These are phyloP conservation scores for Macrolepiota dolichaula DNA, from an alignment of 768 basidiomycete species.

Conservation along the genomic window DNA sequence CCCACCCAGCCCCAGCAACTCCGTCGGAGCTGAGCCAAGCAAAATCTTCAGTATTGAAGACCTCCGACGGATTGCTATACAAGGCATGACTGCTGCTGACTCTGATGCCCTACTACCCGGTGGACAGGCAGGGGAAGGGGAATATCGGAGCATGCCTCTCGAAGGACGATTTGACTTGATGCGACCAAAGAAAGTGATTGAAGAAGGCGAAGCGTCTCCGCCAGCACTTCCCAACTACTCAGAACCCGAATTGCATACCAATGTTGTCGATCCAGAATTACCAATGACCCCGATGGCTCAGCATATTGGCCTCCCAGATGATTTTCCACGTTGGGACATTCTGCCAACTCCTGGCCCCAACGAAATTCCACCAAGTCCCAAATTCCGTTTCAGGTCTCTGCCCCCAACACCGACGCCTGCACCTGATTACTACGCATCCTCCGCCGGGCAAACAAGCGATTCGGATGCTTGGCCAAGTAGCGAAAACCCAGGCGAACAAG, in stretches of 20 bases:
- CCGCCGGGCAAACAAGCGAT: conserved; percentile 11
- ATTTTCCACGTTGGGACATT: conserved; percentile 41
- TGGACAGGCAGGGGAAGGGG: conserved; percentile 48
- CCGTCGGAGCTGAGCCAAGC: conserved; percentile 13
- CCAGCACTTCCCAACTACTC: conserved; percentile 18
- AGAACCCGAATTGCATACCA: not conserved
- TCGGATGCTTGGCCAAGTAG: not conserved
- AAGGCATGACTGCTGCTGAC: conserved; percentile 43
- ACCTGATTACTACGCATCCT: conserved; percentile 9
- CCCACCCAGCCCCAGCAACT: conserved; percentile 21
- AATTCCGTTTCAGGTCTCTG: conserved; percentile 43
- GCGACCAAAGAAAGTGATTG: conserved; percentile 39
- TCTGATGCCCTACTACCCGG: conserved; percentile 11
- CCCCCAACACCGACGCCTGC: conserved; percentile 40
- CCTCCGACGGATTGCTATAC: conserved; percentile 57
- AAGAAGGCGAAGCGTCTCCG: conserved; percentile 8
- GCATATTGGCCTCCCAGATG: conserved; percentile 24
- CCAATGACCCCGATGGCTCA: conserved; percentile 38
- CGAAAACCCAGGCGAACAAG: not conserved
- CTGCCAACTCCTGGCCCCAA: conserved; percentile 59
- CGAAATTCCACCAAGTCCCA: conserved; percentile 64
- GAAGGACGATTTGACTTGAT: conserved; percentile 89
- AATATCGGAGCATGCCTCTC: conserved; percentile 79
- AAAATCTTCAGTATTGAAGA: conserved; percentile 55
- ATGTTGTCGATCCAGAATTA: conserved; percentile 14